Base-by-base conservation (phyloP, 2,329 filamentous ascomycete species). In the Alternaria sp. region DNA sequence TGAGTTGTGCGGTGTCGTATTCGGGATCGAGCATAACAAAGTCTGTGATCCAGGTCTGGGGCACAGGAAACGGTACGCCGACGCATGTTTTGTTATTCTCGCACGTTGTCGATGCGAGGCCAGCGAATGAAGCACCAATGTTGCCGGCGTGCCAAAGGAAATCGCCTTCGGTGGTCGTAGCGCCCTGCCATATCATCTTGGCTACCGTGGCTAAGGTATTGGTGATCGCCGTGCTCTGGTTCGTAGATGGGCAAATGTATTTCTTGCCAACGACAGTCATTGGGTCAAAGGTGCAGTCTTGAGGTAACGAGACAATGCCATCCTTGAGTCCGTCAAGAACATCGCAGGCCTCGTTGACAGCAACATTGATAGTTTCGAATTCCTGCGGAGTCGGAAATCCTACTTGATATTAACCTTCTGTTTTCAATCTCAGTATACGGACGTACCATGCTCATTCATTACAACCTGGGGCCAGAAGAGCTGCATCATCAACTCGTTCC, bases 321-420 rank as follows among this genome's bases (percentile, higher is more conserved):
- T 85, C 36, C 58, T 70, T 3, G 2, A 69, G 53, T 4, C 69
- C 70, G 53, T 76, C 72, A 0, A 68, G 46, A n/a, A 31, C 51
- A 49, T 74, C 71, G 46, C 74, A 76, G 6, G 57, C 55, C 13
- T 65, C 62, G 4, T 70, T 45, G 0, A 50, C 60, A 11, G 57
- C 65, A 2, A 56, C 14, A 8, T 49, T 55, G 36, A 73, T 61
- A 21, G 58, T 65, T 7, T 68, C 60, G 2, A 73, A 46, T 46
- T 73, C 72, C 51, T 71, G 72, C 6, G 36, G 53, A 36, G 50
- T 44, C 9, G 62, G 62, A 24, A 52, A 64, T 13, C 54, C 56
- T 62, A 8, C 2, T 4, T 1, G 2, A 3, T 11, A 34, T 55
- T 29, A 55, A 41, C 14, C n/a, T 9, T 11, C 1, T 14, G 9